These are phyloP conservation scores for Entelexis sorbosivorans DNA, from an alignment of 1,139 yeast species.

Conservation along the genomic window DNA sequence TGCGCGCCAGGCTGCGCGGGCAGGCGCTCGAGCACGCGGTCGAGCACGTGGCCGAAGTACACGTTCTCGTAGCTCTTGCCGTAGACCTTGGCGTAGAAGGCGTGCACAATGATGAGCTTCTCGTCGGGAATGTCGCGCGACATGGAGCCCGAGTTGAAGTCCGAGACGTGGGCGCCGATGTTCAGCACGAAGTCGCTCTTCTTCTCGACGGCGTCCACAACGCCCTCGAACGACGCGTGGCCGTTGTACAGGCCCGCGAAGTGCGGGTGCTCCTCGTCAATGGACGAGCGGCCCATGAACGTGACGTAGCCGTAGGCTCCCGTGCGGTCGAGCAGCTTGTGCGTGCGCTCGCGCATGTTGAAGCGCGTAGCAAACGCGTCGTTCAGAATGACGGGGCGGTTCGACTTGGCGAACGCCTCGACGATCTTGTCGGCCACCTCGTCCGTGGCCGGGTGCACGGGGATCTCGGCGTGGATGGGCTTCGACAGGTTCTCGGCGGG, in stretches of 20 bases:
- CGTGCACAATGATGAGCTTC: conserved; percentile 33
- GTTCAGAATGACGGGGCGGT: conserved; percentile 51
- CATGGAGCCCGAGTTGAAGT: conserved; percentile 38
- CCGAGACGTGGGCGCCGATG: conserved; percentile 36
- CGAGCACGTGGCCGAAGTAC: conserved; percentile 41
- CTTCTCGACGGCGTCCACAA: conserved; percentile 32
- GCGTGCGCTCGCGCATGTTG: conserved; percentile 30
- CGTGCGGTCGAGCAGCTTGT: conserved; percentile 38
- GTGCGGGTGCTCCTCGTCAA: conserved; percentile 50
- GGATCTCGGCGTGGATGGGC: conserved; percentile 24
- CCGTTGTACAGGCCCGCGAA: conserved; percentile 62
- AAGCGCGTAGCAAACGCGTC: conserved; percentile 53
- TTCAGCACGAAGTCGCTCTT: conserved; percentile 32
- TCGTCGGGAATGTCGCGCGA: conserved; percentile 32
- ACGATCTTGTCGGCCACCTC: conserved; percentile 40
- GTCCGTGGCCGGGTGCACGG: conserved; percentile 28
- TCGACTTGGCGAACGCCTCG: conserved; percentile 40
- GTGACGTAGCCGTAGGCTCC: conserved; percentile 40
- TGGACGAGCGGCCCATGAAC: conserved; percentile 43
- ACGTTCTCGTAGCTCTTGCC: conserved; percentile 33
- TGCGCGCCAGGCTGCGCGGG: conserved; percentile 30
- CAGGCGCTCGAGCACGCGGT: conserved; percentile 36
- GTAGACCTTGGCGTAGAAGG: conserved; percentile 40
- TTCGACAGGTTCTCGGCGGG: conserved; percentile 13
- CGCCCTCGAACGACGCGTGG: conserved; percentile 37